A percentile compares a stretch with the other conserved stretches of the same genome.
Conservation (phyloP, 176 grass and related monocot species). For the Elaeis guineensis region DNA sequence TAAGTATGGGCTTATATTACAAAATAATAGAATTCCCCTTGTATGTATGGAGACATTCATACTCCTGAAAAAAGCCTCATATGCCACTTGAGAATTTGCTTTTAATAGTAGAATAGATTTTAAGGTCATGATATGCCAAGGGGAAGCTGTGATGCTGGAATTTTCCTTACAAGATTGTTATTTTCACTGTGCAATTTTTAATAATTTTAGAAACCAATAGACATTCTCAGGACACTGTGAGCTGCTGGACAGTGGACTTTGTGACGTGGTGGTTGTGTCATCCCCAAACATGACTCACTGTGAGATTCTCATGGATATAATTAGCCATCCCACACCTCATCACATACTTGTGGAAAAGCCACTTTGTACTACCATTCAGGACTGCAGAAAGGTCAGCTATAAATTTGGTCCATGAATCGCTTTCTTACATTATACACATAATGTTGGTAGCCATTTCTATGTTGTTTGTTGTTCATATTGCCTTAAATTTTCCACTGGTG, state of each 20-base stretch:
- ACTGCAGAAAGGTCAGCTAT: constrained; percentile 61
- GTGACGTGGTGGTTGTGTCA: constrained; percentile 61
- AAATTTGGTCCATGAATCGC: not conserved
- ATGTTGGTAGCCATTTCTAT: no score
- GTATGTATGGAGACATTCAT: no score
- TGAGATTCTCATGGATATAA: constrained; percentile 80
- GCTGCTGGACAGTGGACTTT: constrained; percentile 68
- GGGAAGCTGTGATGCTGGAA: no score
- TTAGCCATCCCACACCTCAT: constrained; percentile 38
- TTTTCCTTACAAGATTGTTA: no score
- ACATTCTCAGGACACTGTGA: constrained; percentile 64
- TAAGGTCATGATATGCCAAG: no score
- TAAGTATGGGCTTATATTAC: no score
- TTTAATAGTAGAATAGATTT: no score
- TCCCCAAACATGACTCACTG: constrained; percentile 96
- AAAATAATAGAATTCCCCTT: no score
- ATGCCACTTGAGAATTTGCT: no score
- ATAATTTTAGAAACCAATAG: constrained; percentile 31
- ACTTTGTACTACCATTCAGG: constrained; percentile 61
- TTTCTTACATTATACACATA: not conserved
- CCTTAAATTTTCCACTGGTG: no score
- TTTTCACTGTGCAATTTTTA: not conserved
- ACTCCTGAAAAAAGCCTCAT: no score
- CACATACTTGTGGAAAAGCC: constrained; percentile 96
- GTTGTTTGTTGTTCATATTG: no score